Conservation (phyloP, 1,284 basidiomycete genomes). For the Sutorius eximius region DNA sequence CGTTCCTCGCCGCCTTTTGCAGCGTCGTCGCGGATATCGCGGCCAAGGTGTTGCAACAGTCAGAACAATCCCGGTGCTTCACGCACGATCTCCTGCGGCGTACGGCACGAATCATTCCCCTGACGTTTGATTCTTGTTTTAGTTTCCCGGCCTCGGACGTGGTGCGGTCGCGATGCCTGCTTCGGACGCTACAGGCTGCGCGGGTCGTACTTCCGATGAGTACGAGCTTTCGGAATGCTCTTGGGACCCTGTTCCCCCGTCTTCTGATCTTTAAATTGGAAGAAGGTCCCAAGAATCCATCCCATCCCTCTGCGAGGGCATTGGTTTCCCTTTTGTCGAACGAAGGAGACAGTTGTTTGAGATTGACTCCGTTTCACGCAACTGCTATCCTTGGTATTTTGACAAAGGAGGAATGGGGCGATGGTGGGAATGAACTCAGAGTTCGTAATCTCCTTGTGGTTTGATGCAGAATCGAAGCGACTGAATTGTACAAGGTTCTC, state of each 20-base stretch:
- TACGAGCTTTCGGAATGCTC: constrained; percentile 24
- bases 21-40: constrained; percentile 47
- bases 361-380: constrained; percentile 28
- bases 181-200: constrained; percentile 39
- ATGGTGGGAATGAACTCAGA: constrained; percentile 31
- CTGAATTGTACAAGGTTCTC: constrained; percentile 22
- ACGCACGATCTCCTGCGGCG: constrained; percentile 46
- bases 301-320: constrained; percentile 15
- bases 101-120: constrained; percentile 39
- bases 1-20: constrained; percentile 47
- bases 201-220: constrained; percentile 21
- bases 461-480: constrained; percentile 3
- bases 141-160: constrained; percentile 39
- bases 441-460: constrained; percentile 25
- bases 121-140: constrained; percentile 48
- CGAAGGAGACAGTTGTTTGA: constrained; percentile 30
- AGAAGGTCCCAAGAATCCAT: constrained; percentile 27
- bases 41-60: constrained; percentile 41
- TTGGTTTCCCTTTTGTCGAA: constrained; percentile 26
- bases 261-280: constrained; percentile 36
- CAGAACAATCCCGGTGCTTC: constrained; percentile 47
- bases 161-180: constrained; percentile 42
- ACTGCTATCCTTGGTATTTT: constrained; percentile 37
- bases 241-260: constrained; percentile 32
- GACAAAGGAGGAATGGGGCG: constrained; percentile 38